Evolutionary conservation across 2,329 filamentous ascomycete species (phyloP).

Genomic region (Aureobasidium sp.): DNA sequence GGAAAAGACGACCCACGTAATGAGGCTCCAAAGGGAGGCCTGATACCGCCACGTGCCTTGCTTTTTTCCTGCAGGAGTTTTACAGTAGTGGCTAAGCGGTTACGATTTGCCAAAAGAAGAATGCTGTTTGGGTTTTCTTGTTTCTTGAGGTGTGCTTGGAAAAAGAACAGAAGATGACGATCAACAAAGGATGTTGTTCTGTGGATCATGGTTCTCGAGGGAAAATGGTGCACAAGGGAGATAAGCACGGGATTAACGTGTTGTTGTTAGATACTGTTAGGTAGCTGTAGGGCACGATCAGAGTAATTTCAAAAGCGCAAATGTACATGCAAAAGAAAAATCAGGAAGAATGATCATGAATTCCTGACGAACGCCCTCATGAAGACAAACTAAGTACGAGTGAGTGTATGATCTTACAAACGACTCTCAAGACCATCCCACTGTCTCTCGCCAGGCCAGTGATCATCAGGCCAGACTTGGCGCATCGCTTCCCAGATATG

Average conservation of each 20-base stretch:
- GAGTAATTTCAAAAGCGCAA: not conserved
- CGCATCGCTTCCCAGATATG: constrained; percentile 94
- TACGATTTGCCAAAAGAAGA: not conserved
- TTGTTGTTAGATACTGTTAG: no score
- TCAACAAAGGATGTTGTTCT: not conserved
- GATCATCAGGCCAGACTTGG: constrained; percentile 81
- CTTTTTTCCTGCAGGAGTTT: not conserved
- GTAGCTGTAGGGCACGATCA: no score
- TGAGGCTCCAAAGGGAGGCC: constrained; percentile 6
- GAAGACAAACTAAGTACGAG: not conserved
- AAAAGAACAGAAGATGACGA: not conserved
- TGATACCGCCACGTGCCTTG: constrained; percentile 2
- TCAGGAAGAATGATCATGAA: not conserved
- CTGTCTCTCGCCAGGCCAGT: constrained; percentile 70
- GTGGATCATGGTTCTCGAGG: not conserved
- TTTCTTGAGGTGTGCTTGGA: not conserved
- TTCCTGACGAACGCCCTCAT: not conserved
- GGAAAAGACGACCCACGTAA: not conserved
- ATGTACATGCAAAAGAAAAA: not conserved
- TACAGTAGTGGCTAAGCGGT: no score
- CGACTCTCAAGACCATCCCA: constrained; percentile 69
- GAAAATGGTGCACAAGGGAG: constrained; percentile 2
- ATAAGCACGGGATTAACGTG: not conserved
- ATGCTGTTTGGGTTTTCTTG: not conserved
- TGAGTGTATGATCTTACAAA: constrained; percentile 44